These are phyloP conservation scores for Cupressus sempervirens DNA, from an alignment of 75 land plant genomes.

Conservation along the genomic window DNA sequence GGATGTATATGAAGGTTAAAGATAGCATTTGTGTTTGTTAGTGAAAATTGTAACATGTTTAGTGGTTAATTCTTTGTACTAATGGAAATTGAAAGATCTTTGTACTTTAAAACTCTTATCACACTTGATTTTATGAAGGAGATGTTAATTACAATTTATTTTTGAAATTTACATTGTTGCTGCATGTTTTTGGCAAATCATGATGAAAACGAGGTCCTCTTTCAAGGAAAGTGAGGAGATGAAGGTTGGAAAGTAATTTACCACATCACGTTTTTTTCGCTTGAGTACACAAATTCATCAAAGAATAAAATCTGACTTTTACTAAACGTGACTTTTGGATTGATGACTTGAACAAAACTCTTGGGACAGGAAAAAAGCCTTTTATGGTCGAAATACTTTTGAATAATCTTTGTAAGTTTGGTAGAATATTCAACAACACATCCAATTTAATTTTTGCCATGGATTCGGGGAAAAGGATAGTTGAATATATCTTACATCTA, in stretches of 20 bases:
- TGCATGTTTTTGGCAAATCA: too few species aligned
- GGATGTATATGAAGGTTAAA: background rate
- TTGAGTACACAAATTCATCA: too few species aligned
- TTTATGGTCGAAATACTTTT: background rate
- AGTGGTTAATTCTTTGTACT: background rate
- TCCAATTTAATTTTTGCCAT: background rate
- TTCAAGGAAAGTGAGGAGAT: too few species aligned
- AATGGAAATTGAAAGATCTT: background rate
- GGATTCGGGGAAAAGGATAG: background rate
- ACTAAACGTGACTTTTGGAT: too few species aligned
- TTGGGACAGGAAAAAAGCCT: background rate
- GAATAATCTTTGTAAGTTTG: background rate
- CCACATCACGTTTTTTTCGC: too few species aligned
- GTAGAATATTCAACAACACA: background rate
- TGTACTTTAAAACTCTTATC: background rate
- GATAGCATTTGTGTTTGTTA: background rate
- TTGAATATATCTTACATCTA: background rate
- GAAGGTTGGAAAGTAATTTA: too few species aligned
- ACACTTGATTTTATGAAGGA: background rate
- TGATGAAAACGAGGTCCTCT: too few species aligned
- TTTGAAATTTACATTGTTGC: background rate
- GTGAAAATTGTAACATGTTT: background rate
- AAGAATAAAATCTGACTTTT: too few species aligned
- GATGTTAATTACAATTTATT: background rate
- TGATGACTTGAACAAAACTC: too few species aligned